Percentiles rank a stretch among this genome's conserved stretches.
phyloP scores from a whole-genome alignment of 176 grass and related monocot species.

The Oryza nivara region DNA sequence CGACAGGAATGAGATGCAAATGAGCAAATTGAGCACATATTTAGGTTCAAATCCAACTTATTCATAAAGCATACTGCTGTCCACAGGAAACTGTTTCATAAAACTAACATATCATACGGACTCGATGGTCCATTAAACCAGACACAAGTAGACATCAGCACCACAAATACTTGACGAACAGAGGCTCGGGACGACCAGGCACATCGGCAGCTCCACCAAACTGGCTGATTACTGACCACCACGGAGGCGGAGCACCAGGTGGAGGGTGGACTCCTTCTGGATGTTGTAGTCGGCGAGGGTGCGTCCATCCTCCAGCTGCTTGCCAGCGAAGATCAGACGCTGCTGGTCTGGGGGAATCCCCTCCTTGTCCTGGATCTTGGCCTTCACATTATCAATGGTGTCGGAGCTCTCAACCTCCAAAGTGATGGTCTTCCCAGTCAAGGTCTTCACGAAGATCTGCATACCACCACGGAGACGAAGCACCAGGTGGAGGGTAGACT shows the following conservation, averaged over 20 bases:
- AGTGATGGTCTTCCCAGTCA: constrained; percentile 71
- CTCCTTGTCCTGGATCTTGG: constrained; percentile 85
- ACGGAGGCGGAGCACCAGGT: constrained; percentile 56
- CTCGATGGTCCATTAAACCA: constrained; percentile 1
- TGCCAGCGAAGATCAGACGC: constrained; percentile 52
- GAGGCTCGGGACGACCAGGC: background rate
- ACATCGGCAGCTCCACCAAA: constrained; percentile 21
- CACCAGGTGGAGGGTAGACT: constrained; percentile 40
- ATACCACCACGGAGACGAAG: constrained; percentile 26
- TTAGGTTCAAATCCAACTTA: constrained; percentile 14
- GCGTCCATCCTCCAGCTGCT: constrained; percentile 66
- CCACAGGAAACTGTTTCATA: constrained; percentile 8
- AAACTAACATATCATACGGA: background rate
- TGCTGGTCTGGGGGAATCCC: constrained; percentile 76
- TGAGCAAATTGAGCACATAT: background rate
- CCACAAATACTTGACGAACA: constrained; percentile 8
- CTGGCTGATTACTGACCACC: constrained; percentile 48
- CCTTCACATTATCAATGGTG: constrained; percentile 60
- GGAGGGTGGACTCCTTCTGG: constrained; percentile 69
- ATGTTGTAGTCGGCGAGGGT: constrained; percentile 72
- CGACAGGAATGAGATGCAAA: background rate
- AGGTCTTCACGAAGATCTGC: constrained; percentile 76
- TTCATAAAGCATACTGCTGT: constrained; percentile 12
- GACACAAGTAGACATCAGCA: background rate
- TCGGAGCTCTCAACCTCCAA: constrained; percentile 55